A percentile compares a stretch with the other conserved stretches of the same genome.
Conservation (phyloP, 2,329 filamentous ascomycete genomes). For the Pseudogymnoascus sp. region DNA sequence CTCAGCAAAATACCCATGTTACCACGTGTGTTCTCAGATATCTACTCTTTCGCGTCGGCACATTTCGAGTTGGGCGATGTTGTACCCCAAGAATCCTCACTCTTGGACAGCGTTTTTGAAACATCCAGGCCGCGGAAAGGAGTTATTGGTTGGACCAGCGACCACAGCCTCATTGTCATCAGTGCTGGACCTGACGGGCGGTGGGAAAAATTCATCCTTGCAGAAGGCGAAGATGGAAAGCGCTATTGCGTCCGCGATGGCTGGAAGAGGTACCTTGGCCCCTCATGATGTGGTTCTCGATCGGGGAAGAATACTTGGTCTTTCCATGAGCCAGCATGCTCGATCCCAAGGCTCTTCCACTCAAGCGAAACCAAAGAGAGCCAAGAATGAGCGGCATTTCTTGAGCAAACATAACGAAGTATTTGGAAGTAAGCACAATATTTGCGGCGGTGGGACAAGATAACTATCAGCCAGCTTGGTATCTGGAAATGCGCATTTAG, state of each 20-base stretch:
- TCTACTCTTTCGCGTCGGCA: slow-evolving; percentile 75
- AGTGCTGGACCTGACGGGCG: slow-evolving; percentile 72
- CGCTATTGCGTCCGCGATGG: slow-evolving; percentile 63
- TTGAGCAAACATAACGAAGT: background rate
- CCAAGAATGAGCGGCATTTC: background rate
- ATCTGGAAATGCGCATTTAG: background rate
- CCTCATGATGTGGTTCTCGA: slow-evolving; percentile 1
- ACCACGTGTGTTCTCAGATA: slow-evolving; percentile 80
- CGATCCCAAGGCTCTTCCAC: background rate
- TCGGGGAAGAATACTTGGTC: background rate
- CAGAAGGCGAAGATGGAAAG: slow-evolving; percentile 60
- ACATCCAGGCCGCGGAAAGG: slow-evolving; percentile 62
- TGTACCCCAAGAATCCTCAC: slow-evolving; percentile 38
- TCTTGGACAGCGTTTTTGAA: slow-evolving; percentile 16
- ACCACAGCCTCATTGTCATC: slow-evolving; percentile 66
- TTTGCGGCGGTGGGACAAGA: background rate
- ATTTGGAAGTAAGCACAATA: background rate
- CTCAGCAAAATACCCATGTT: slow-evolving; percentile 76
- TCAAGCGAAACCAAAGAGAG: background rate
- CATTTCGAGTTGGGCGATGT: slow-evolving; percentile 76
- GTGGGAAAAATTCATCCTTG: slow-evolving; percentile 80
- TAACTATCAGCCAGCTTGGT: background rate
- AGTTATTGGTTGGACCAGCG: slow-evolving; percentile 73
- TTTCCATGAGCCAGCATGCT: background rate
- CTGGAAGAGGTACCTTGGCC: slow-evolving; percentile 71